Evolutionary conservation across 2,329 filamentous ascomycete species (phyloP).

Genomic region (Zasmidium angulare): DNA sequence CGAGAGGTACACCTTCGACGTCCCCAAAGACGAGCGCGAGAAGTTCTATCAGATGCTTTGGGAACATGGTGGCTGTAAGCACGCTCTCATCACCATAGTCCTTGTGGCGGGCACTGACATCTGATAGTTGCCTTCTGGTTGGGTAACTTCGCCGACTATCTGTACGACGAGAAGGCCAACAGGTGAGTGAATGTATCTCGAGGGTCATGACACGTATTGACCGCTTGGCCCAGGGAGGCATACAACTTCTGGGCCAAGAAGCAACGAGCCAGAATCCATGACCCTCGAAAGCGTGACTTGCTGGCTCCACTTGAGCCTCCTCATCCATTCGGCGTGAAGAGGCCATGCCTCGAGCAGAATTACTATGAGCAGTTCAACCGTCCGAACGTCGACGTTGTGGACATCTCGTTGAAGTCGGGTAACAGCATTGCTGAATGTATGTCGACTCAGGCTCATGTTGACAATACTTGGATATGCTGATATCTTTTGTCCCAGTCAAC

Average conservation of each 20-base stretch:
- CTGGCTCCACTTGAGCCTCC: conserved; percentile 52
- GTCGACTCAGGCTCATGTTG: conserved; percentile 1
- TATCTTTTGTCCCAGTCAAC: too few species aligned
- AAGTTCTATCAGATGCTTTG: conserved; percentile 25
- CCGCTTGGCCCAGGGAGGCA: too few species aligned
- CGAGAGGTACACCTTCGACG: conserved; percentile 54
- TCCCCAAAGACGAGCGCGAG: conserved; percentile 43
- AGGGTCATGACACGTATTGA: too few species aligned
- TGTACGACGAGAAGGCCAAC: conserved; percentile 17
- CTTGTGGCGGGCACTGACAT: not conserved
- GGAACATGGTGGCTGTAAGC: conserved; percentile 19
- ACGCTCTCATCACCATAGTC: not conserved
- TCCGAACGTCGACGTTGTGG: conserved; percentile 43
- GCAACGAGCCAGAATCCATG: conserved; percentile 50
- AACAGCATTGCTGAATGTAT: conserved; percentile 17
- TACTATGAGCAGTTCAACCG: conserved; percentile 48
- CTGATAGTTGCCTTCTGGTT: conserved; percentile 14
- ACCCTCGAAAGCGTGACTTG: conserved; percentile 52
- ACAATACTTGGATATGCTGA: conserved; percentile 10
- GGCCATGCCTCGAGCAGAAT: conserved; percentile 45
- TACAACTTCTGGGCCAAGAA: conserved; percentile 60
- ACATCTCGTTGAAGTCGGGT: conserved; percentile 28
- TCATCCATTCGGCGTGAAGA: conserved; percentile 36
- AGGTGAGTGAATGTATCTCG: too few species aligned
- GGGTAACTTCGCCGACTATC: conserved; percentile 17